These are phyloP conservation scores for Phialemoniopsis sp. DNA, from an alignment of 2,329 filamentous ascomycete species.

Conservation along the genomic window DNA sequence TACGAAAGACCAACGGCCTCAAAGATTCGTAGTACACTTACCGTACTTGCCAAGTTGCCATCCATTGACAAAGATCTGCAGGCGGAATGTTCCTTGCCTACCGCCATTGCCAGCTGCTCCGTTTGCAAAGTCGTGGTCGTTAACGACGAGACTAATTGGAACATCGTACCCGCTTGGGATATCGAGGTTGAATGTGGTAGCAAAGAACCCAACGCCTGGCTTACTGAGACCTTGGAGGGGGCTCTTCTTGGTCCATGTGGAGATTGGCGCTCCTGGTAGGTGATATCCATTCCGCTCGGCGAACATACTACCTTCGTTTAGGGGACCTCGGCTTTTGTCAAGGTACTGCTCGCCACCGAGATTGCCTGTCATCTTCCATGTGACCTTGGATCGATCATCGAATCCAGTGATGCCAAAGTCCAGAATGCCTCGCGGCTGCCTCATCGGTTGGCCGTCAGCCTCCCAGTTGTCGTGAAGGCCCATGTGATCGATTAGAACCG, in stretches of 20 bases:
- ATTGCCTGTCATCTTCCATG: slow-evolving; percentile 61
- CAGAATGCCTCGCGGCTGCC: slow-evolving; percentile 53
- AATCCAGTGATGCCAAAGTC: slow-evolving; percentile 50
- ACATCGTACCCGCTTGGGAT: slow-evolving; percentile 44
- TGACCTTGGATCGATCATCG: slow-evolving; percentile 39
- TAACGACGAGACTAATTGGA: too few relatives aligned
- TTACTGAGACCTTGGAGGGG: slow-evolving; percentile 29
- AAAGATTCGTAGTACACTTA: too few relatives aligned
- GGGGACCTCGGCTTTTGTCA: slow-evolving; percentile 45
- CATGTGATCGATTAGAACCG: slow-evolving; percentile 65
- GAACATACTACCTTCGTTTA: slow-evolving; percentile 53
- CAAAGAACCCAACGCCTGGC: slow-evolving; percentile 41
- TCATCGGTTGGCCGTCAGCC: slow-evolving; percentile 52
- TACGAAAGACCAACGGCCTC: too few relatives aligned
- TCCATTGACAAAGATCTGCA: slow-evolving; percentile 65
- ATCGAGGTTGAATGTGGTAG: slow-evolving; percentile 37
- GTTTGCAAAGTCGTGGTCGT: slow-evolving; percentile 27
- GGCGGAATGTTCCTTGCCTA: slow-evolving; percentile 39
- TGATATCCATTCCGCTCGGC: slow-evolving; percentile 51
- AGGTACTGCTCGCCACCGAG: slow-evolving; percentile 45
- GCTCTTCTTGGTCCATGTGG: not conserved
- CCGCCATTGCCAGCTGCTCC: too few relatives aligned
- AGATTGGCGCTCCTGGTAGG: slow-evolving; percentile 32
- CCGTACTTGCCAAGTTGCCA: slow-evolving; percentile 56
- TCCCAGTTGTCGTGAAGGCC: slow-evolving; percentile 61